These are phyloP conservation scores for Boletus edulis DNA, from an alignment of 768 basidiomycete genomes.

Conservation along the genomic window DNA sequence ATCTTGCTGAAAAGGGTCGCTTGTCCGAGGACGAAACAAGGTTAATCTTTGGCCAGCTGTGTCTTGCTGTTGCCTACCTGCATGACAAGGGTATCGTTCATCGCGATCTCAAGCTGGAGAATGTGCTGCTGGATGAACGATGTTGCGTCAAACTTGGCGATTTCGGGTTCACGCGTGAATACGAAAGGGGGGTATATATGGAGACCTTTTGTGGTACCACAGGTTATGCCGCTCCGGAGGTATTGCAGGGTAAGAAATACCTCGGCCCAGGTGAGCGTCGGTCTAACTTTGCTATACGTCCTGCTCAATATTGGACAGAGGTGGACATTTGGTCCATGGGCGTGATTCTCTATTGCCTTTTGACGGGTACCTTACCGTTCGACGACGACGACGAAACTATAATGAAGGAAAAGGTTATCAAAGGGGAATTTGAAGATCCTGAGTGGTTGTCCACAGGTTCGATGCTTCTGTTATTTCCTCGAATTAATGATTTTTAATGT, in stretches of 20 bases:
- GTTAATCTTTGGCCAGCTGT: slow-evolving; percentile 92
- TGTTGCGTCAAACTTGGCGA: slow-evolving; percentile 93
- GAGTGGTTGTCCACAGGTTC: slow-evolving; percentile 86
- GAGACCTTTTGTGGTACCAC: slow-evolving; percentile 97
- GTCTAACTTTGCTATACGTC: background rate
- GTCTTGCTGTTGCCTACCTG: slow-evolving; percentile 89
- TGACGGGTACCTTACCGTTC: slow-evolving; percentile 88
- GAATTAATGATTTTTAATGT: slow-evolving; percentile 3
- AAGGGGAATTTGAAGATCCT: slow-evolving; percentile 88
- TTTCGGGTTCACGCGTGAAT: slow-evolving; percentile 94
- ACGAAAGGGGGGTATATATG: slow-evolving; percentile 71
- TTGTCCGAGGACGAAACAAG: slow-evolving; percentile 81
- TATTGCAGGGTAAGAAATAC: slow-evolving; percentile 85
- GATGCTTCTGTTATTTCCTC: slow-evolving; percentile 17
- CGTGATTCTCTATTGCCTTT: slow-evolving; percentile 84
- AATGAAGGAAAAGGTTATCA: slow-evolving; percentile 83
- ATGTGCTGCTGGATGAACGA: slow-evolving; percentile 86
- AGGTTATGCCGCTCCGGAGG: slow-evolving; percentile 91
- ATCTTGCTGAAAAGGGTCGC: slow-evolving; percentile 92
- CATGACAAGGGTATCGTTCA: slow-evolving; percentile 94
- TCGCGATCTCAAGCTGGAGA: slow-evolving; percentile 95
- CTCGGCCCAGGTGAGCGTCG: slow-evolving; percentile 72
- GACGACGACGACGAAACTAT: slow-evolving; percentile 84
- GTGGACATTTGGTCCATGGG: slow-evolving; percentile 96
- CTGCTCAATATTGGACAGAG: slow-evolving; percentile 48